Evolutionary conservation across 2,329 filamentous ascomycete species (phyloP).

Genomic region (Stachybotrys chlorohalonatus): DNA sequence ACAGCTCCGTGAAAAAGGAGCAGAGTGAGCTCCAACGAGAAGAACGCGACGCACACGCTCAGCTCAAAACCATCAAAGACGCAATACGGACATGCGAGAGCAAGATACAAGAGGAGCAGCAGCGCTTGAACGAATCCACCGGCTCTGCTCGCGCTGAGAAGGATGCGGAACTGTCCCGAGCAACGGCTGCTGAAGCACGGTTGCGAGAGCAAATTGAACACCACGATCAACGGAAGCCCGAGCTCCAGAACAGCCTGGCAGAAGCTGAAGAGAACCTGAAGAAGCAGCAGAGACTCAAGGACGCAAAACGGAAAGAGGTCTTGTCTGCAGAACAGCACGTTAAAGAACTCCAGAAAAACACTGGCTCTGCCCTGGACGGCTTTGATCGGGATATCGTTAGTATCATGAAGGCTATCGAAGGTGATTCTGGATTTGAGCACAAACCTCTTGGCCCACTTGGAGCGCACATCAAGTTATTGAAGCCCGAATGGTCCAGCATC

Average conservation of each 20-base stretch:
- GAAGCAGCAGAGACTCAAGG: constrained; percentile 21
- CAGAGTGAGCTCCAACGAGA: constrained; percentile 48
- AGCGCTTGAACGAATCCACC: constrained; percentile 56
- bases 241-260: constrained; percentile 21
- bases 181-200: constrained; percentile 14
- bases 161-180: constrained; percentile 38
- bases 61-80: constrained; percentile 43
- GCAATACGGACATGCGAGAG: constrained; percentile 34
- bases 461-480: constrained; percentile 62
- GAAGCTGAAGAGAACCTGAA: constrained; percentile 20
- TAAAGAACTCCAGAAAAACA: constrained; percentile 43
- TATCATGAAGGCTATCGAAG: constrained; percentile 59
- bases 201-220: constrained; percentile 17
- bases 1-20: constrained; percentile 42
- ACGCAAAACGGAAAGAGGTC: constrained; percentile 45
- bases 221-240: constrained; percentile 18
- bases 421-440: constrained; percentile 58
- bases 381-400: constrained; percentile 55
- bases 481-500: constrained; percentile 75
- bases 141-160: constrained; percentile 61
- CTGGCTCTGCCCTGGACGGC: constrained; percentile 51
- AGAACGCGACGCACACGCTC: constrained; percentile 55
- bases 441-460: constrained; percentile 81
- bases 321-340: constrained; percentile 33
- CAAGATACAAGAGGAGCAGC: constrained; percentile 46